Evolutionary conservation across 768 basidiomycete species (phyloP).

Genomic region (Xerocomellus chrysenteron): DNA sequence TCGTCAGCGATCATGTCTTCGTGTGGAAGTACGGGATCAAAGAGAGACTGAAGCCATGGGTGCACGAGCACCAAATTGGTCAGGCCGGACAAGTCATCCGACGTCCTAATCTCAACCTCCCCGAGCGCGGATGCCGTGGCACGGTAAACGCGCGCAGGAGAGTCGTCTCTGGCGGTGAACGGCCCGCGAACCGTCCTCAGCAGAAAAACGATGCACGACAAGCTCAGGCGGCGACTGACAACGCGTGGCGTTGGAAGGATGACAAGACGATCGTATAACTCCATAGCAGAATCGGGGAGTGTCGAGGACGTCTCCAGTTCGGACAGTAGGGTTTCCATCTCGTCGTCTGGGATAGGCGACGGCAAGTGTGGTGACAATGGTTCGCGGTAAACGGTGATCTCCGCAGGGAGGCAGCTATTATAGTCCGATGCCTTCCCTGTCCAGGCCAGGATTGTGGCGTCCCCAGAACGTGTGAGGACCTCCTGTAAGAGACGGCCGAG

Average conservation of each 20-base stretch:
- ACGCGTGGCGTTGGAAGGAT: conserved; percentile 12
- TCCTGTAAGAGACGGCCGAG: conserved; percentile 22
- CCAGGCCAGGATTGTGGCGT: conserved; percentile 17
- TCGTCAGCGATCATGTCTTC: conserved; percentile 20
- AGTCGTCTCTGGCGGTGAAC: not conserved
- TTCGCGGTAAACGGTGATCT: conserved; percentile 17
- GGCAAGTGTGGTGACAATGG: conserved; percentile 5
- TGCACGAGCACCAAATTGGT: conserved; percentile 20
- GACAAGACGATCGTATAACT: conserved; percentile 13
- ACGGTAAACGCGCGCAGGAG: conserved; percentile 7
- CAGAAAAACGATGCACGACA: conserved; percentile 15
- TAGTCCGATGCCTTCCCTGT: conserved; percentile 20
- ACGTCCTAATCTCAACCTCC: conserved; percentile 9
- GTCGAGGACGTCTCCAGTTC: not conserved
- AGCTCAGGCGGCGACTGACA: conserved; percentile 14
- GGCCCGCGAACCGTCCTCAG: conserved; percentile 11
- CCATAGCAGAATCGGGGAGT: conserved; percentile 4
- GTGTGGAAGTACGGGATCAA: conserved; percentile 17
- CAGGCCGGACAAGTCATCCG: conserved; percentile 2
- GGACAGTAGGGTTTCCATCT: conserved; percentile 8
- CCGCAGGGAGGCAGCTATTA: conserved; percentile 25
- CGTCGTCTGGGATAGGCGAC: not conserved
- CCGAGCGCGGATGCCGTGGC: conserved; percentile 12
- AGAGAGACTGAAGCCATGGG: conserved; percentile 17
- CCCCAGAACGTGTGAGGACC: conserved; percentile 16